Base-by-base conservation (phyloP, 164 flowering plant genomes). In the Nymphaea colorata region DNA sequence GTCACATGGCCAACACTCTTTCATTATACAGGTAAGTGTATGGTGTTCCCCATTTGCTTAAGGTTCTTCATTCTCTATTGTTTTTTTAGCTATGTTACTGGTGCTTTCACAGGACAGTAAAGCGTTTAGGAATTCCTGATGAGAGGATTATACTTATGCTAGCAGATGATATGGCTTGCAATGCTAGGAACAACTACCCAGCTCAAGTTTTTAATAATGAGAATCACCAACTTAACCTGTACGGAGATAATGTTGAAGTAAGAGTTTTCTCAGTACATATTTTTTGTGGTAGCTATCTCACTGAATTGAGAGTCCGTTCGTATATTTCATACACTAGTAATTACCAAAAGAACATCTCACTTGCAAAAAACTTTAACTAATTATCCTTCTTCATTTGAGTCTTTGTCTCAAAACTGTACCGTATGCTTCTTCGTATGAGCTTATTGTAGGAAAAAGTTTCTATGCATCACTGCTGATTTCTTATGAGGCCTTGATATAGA, bases 81-180 rank as follows among this genome's bases (percentile, higher is more conserved):
- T 8, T 62, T 51, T 61, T 45, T 43, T 62, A 16, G 68, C 55
- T 16, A 5, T 61, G 41, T 61, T 61, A n/a, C 41, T 61, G 63
- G 55, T 47, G 55, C 6, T 41, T 68, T 72, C 42, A 45, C 80
- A 92, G 99, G 82, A 95, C 97, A 43, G 98, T 95, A 43, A 95
- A 92, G 76, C 80, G 98, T 51, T 77, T 92, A 66, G 99, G 98
- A 62, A 95, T 95, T 76, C 99, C 99, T 67, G 99, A 95, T 81
- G 97, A 92, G 75, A 92, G 97, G 79, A 92, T 95, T 62, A 95
- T 95, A 74, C 93, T 95, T 61, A 92, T 95, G 99, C 74, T 95
- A 72, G 97, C 98, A 63, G 99, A 95, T 80, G 98, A 95, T 70
- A 95, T 95, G 97, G 99, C 99, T 66, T 95, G 99, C 78, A 95